Evolutionary conservation across 2,329 filamentous ascomycete genomes (phyloP).

Genomic region (Xenoacremonium recifei): DNA sequence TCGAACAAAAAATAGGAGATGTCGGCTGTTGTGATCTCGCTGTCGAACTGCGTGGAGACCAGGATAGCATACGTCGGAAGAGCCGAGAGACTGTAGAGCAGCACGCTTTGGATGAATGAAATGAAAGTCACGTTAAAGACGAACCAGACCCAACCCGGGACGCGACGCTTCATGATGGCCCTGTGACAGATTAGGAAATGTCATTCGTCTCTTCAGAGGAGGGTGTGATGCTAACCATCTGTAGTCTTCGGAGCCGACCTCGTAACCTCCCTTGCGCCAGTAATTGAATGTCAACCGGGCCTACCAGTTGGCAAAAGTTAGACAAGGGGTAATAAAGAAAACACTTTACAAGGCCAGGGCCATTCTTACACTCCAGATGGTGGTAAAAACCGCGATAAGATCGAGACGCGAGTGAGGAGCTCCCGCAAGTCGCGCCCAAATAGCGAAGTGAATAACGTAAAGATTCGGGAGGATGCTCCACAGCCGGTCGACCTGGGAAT

Average conservation of each 20-base stretch:
- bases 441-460: constrained; percentile 79
- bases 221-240: constrained; percentile 60
- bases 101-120: constrained; percentile 74
- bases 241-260: constrained; percentile 89
- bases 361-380: constrained; percentile 75
- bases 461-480: constrained; percentile 90
- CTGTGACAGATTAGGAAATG: constrained; percentile 33
- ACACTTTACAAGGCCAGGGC: not conserved
- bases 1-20: constrained; percentile 45
- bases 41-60: constrained; percentile 65
- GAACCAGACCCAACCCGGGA: constrained; percentile 69
- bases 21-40: constrained; percentile 44
- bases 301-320: constrained; percentile 39
- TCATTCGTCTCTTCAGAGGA: not conserved
- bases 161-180: constrained; percentile 67
- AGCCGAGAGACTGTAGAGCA: constrained; percentile 75
- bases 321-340: too few species aligned
- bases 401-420: constrained; percentile 70
- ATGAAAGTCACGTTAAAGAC: constrained; percentile 91
- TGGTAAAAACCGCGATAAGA: constrained; percentile 66
- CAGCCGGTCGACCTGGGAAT: constrained; percentile 90
- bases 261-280: constrained; percentile 91
- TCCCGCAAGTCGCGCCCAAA: constrained; percentile 78
- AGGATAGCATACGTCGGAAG: constrained; percentile 80
- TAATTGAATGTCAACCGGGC: constrained; percentile 90